These are phyloP conservation scores for Tolypocladium ovalisporum DNA, from an alignment of 2,329 filamentous ascomycete species.

Conservation along the genomic window DNA sequence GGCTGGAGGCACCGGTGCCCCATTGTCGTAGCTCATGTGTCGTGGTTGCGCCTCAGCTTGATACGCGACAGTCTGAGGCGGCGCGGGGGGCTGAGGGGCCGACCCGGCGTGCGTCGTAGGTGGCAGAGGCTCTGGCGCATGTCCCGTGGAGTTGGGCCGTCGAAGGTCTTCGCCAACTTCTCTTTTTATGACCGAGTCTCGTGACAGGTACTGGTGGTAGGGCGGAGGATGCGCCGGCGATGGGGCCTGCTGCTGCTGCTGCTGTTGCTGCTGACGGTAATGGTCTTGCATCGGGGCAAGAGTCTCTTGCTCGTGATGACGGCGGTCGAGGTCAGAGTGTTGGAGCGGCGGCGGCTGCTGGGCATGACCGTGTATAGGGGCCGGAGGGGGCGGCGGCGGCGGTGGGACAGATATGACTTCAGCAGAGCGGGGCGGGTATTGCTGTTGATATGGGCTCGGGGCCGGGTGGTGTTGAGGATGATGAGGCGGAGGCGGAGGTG, in stretches of 20 bases:
- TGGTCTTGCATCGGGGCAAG: slow-evolving; percentile 45
- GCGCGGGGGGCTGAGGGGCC: slow-evolving; percentile 18
- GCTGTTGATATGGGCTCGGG: slow-evolving; percentile 28
- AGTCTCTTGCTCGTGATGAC: slow-evolving; percentile 44
- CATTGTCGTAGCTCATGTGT: slow-evolving; percentile 43
- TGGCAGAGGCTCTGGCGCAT: slow-evolving; percentile 23
- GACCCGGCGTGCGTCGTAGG: slow-evolving; percentile 20
- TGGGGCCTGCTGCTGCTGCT: slow-evolving; percentile 18
- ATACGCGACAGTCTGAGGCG: slow-evolving; percentile 21
- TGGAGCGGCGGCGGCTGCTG: slow-evolving; percentile 22
- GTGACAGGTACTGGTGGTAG: slow-evolving; percentile 32
- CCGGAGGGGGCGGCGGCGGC: slow-evolving; percentile 7
- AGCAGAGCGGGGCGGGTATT: slow-evolving; percentile 22
- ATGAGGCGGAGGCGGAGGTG: slow-evolving; percentile 12
- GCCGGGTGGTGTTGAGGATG: slow-evolving; percentile 17
- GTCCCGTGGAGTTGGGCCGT: slow-evolving; percentile 41
- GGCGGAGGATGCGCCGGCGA: slow-evolving; percentile 32
- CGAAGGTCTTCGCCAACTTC: slow-evolving; percentile 41
- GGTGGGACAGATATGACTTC: slow-evolving; percentile 18
- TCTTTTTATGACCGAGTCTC: slow-evolving; percentile 46
- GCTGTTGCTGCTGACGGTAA: slow-evolving; percentile 21
- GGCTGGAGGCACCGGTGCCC: slow-evolving; percentile 32
- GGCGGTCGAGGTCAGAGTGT: slow-evolving; percentile 37
- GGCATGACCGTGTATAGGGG: slow-evolving; percentile 17
- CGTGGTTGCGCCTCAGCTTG: slow-evolving; percentile 34